Percentiles rank a stretch among this genome's conserved stretches.
Evolutionary conservation across 148 eudicot genomes (phyloP).

Genomic region (Beta vulgaris): DNA sequence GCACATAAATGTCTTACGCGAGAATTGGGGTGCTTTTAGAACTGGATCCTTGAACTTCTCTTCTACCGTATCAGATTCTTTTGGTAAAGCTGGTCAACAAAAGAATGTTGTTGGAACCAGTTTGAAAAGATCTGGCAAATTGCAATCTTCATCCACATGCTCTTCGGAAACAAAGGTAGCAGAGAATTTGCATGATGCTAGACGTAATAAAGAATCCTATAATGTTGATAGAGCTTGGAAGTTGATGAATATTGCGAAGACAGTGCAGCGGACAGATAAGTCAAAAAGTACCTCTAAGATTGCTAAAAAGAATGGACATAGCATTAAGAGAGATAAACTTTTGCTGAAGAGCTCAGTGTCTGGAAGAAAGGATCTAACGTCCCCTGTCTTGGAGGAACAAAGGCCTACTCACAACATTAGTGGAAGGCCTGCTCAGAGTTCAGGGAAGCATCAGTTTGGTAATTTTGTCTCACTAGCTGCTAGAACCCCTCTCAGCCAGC

Average conservation of each 20-base stretch:
- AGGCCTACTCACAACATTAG: constrained; percentile 17
- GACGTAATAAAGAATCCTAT: constrained; percentile 20
- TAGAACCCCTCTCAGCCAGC: constrained; percentile 15
- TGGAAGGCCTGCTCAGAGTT: constrained; percentile 22
- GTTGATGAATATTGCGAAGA: constrained; percentile 63
- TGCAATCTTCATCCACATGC: constrained; percentile 23
- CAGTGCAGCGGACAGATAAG: constrained; percentile 34
- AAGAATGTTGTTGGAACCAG: not conserved
- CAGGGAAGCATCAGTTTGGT: constrained; percentile 22
- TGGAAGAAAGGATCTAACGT: constrained; percentile 22
- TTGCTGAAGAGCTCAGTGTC: constrained; percentile 20
- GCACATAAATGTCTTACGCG: constrained; percentile 64
- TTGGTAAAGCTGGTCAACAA: constrained; percentile 21
- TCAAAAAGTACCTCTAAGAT: constrained; percentile 24
- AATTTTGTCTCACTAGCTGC: constrained; percentile 5
- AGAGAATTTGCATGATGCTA: constrained; percentile 17
- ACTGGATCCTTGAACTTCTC: constrained; percentile 61
- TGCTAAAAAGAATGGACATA: constrained; percentile 22
- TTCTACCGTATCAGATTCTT: constrained; percentile 22
- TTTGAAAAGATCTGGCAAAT: constrained; percentile 21
- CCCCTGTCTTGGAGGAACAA: constrained; percentile 16
- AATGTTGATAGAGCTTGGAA: constrained; percentile 84
- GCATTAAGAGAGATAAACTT: constrained; percentile 14
- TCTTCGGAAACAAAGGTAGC: constrained; percentile 32
- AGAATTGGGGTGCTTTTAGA: constrained; percentile 67